A percentile compares a stretch with the other conserved stretches of the same genome.
Evolutionary conservation across 805 yeast genomes (phyloP).

Genomic region (Suhomyces tanzawaensis): DNA sequence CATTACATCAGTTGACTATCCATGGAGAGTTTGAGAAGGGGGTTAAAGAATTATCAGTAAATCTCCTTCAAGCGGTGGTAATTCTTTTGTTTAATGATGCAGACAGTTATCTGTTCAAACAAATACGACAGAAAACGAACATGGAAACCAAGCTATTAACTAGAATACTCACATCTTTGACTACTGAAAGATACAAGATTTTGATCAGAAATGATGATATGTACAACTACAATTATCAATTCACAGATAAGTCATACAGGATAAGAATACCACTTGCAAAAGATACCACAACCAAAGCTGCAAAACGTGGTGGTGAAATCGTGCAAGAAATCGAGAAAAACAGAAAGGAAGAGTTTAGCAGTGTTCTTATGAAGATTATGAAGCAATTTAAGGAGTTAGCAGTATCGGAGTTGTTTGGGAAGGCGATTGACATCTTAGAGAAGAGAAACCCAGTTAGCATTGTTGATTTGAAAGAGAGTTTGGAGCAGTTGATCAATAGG

Average conservation of each 20-base stretch:
- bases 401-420: conserved; percentile 29
- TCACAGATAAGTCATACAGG: conserved; percentile 26
- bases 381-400: conserved; percentile 24
- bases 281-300: conserved; percentile 8
- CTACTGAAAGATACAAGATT: conserved; percentile 30
- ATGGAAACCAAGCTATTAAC: conserved; percentile 31
- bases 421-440: conserved; percentile 18
- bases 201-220: conserved; percentile 14
- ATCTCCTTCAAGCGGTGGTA: conserved; percentile 44
- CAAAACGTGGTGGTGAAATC: conserved; percentile 3
- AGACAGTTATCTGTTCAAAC: conserved; percentile 17
- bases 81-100: conserved; percentile 35
- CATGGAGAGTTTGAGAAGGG: conserved; percentile 29
- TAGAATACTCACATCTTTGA: conserved; percentile 28
- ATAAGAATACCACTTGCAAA: conserved; percentile 30
- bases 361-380: conserved; percentile 30
- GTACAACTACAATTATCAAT: conserved; percentile 21
- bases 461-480: conserved; percentile 28
- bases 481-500: conserved; percentile 34
- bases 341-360: conserved; percentile 28
- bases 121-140: conserved; percentile 26
- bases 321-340: conserved; percentile 11
- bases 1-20: conserved; percentile 41
- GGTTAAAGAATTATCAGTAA: conserved; percentile 33
- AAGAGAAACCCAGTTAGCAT: conserved; percentile 26